Base-by-base conservation (phyloP, 1,284 basidiomycete species). In the Rhodotorula sp. region DNA sequence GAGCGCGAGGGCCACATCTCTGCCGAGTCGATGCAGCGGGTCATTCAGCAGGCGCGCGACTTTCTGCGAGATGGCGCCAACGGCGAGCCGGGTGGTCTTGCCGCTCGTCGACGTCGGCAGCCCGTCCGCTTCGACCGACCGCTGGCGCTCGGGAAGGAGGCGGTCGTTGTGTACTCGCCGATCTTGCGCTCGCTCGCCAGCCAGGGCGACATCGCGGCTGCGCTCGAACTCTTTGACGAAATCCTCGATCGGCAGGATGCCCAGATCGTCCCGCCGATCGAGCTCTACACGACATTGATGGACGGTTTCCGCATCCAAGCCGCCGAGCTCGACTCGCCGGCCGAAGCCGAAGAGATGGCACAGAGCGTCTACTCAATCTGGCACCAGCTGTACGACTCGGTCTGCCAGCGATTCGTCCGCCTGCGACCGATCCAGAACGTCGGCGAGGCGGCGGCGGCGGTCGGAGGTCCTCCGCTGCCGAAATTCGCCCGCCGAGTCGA, bases 261-360 rank as follows among this genome's bases (percentile, higher is more conserved):
- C 4, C 33, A 20, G 26, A 37, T 24, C 26, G 33, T 24, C 12
- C 37, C 45, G 42, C 86, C 87, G 0, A 79, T 95, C 48, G 83
- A 84, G 30, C 84, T 86, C 5, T 83, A 91, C 73, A 87, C 87
- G 6, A 83, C 86, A 62, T 81, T 95, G 30, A 84, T 98, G 78
- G 87, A 92, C 74, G 87, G 86, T 0, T 90, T 95, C 79, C 58
- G 66, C 22, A 45, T 57, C 29, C 33, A 33, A 24, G 62, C 56
- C 4, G 2, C 18, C 3, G 24, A 15, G 7, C 22, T 57, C 10
- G 53, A n/a, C 15, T 22, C 26, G 29, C 51, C 29, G 26, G 42
- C 53, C 5, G 62, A 56, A 29, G 54, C 65, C 18, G 62, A 69
- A 18, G 60, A 60, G 18, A 62, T 70, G 29, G 62, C 67, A 5